A percentile compares a stretch with the other conserved stretches of the same genome.
Conservation (phyloP, 2,329 filamentous ascomycete species). For the Sporothrix humicola region DNA sequence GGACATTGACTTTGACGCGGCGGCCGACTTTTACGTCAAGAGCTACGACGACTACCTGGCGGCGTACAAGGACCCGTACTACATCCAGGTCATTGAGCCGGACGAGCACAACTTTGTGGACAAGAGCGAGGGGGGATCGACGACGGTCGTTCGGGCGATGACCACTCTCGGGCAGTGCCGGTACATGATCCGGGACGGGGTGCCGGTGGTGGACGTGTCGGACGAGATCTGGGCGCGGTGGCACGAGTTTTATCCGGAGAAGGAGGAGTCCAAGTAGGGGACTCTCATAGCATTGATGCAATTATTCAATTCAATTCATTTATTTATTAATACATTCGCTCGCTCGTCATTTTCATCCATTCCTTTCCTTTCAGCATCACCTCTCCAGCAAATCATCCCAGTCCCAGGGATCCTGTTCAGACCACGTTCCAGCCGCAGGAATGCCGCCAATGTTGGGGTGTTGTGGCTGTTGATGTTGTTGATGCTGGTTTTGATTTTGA, state of each 20-base stretch:
- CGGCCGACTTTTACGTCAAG: conserved; percentile 18
- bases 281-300: no score
- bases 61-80: conserved; percentile 17
- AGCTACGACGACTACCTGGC: conserved; percentile 3
- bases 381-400: conserved; percentile 25
- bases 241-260: conserved; percentile 20
- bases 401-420: conserved; percentile 27
- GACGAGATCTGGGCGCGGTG: conserved; percentile 19
- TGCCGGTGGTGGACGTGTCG: conserved; percentile 6
- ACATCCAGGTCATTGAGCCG: not conserved
- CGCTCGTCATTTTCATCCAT: not conserved
- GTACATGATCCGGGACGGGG: conserved; percentile 19
- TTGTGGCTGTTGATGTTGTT: not conserved
- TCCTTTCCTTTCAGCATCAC: no score
- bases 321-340: not conserved
- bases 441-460: conserved; percentile 4
- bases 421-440: not conserved
- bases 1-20: conserved; percentile 17
- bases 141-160: not conserved
- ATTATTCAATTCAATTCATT: no score
- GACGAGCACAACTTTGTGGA: conserved; percentile 26
- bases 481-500: conserved; percentile 8
- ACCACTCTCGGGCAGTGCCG: not conserved
- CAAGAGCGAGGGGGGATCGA: not conserved
- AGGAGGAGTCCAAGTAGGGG: not conserved